Base-by-base conservation (phyloP, 2,329 filamentous ascomycete genomes). In the Pestalotiopsis sp. region DNA sequence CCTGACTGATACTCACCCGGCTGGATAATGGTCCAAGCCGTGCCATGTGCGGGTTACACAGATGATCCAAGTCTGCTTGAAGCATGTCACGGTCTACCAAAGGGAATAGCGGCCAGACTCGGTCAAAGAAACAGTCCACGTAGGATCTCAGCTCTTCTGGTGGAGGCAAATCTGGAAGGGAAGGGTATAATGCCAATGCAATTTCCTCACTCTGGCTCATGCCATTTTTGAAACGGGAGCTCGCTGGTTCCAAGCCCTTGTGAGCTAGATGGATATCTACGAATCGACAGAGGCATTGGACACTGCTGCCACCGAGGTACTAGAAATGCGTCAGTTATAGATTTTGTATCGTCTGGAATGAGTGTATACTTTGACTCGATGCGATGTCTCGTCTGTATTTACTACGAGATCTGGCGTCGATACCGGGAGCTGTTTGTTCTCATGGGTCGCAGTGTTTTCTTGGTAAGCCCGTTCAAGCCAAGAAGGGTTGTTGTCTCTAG, bases 181-280 rank as follows among this genome's bases (percentile, higher is more conserved):
- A 59, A 5, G 65, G 56, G 5, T 52, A 62, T 1, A 75, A 61
- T 1, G 74, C 71, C 2, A 75, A 41, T 7, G 66, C 61, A n/a
- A 72, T 74, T 56, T 75, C 73, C 49, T 75, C 74, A 13, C 71
- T 71, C 41, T 72, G 70, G 23, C 70, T 70, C 71, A 76, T 76
- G 3, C 74, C 74, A 57, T 71, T 67, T 13, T 68, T 69, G 57
- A 76, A 76, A 12, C 68, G 68, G n/a, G 71, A 67, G 17, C 71
- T 69, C 3, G 72, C 39, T 0, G 73, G 72, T 27, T 45, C 67
- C 4, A 75, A 69, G 3, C 74, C 69, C 45, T 71, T 69, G 36
- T 69, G 65, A 17, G 68, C 58, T 12, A 76, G 72, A 67, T 73
- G 69, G 14, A 76, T 63, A 31, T 76, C 75, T 52, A 74, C 71